Conservation (phyloP, 2,329 filamentous ascomycete species). For the Phialophora verrucosa region DNA sequence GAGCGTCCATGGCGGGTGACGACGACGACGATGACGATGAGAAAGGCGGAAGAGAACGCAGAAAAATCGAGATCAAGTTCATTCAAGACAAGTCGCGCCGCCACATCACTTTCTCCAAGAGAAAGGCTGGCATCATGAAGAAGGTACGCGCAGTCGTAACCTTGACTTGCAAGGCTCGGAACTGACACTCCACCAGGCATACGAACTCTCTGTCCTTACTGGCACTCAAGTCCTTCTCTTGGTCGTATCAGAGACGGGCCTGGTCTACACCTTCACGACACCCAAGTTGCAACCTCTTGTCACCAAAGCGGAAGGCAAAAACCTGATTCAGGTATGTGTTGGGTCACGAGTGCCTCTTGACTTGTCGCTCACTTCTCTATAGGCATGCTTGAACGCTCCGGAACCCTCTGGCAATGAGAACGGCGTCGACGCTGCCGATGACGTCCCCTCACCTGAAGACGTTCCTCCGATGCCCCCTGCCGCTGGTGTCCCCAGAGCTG, state of each 20-base stretch:
- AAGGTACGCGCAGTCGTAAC: conserved; percentile 69
- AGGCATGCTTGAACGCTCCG: conserved; percentile 96
- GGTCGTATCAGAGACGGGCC: conserved; percentile 94
- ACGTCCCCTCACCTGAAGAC: conserved; percentile 91
- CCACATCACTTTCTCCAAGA: conserved; percentile 99
- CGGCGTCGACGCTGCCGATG: conserved; percentile 74
- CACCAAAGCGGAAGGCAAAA: conserved; percentile 98
- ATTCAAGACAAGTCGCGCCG: conserved; percentile 99
- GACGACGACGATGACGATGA: conserved; percentile 98
- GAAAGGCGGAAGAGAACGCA: conserved; percentile 94
- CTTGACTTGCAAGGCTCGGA: conserved; percentile 8
- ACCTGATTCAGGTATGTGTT: conserved; percentile 86
- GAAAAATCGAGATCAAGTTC: conserved; percentile 99
- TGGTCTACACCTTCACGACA: conserved; percentile 98
- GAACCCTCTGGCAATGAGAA: conserved; percentile 86
- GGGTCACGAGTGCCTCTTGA: not conserved
- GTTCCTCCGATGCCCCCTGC: conserved; percentile 76
- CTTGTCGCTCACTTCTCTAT: conserved; percentile 35
- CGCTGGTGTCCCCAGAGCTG: conserved; percentile 64
- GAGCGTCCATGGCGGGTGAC: conserved; percentile 76
- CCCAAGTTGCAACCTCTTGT: conserved; percentile 97
- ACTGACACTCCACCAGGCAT: conserved; percentile 67
- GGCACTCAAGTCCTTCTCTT: conserved; percentile 96
- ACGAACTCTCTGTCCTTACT: conserved; percentile 95
- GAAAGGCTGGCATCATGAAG: conserved; percentile 99